A percentile compares a stretch with the other conserved stretches of the same genome.
Conservation (phyloP, 148 eudicot genomes). For the Rhododendron simsii region DNA sequence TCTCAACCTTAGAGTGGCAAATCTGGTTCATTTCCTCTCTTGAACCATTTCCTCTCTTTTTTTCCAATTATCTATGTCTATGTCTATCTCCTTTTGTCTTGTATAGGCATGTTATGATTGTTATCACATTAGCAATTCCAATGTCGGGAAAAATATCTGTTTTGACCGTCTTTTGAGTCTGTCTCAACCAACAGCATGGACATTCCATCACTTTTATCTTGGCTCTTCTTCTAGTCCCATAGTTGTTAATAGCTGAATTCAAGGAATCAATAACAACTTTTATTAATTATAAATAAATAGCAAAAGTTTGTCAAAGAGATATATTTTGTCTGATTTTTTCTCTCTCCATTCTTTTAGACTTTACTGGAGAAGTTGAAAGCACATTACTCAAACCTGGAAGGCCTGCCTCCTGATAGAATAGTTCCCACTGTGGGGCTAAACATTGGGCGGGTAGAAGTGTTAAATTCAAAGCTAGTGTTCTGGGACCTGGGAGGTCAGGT, state of each 20-base stretch:
- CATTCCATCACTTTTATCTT: not conserved
- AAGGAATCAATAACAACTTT: not conserved
- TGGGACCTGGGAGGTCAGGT: constrained; percentile 99
- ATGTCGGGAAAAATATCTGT: not conserved
- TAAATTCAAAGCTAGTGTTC: constrained; percentile 84
- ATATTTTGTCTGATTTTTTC: not conserved
- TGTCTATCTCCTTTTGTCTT: not conserved
- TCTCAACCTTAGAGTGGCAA: not conserved
- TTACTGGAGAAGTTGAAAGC: constrained; percentile 90
- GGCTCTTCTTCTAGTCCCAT: not conserved
- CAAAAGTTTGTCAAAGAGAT: not conserved
- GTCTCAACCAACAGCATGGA: not conserved
- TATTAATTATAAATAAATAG: not conserved
- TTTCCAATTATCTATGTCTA: not conserved
- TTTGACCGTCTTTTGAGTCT: not conserved
- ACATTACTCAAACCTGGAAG: constrained; percentile 79
- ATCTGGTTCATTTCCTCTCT: not conserved
- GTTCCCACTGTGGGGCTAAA: constrained; percentile 98
- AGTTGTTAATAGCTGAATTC: not conserved
- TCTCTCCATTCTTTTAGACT: constrained; percentile 39
- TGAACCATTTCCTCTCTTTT: not conserved
- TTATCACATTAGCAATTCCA: not conserved
- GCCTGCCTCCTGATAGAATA: constrained; percentile 90
- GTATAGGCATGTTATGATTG: not conserved
- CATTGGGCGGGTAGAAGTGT: constrained; percentile 92